phyloP scores from a whole-genome alignment of 306 rosid genomes.

The Bauhinia variegata region DNA sequence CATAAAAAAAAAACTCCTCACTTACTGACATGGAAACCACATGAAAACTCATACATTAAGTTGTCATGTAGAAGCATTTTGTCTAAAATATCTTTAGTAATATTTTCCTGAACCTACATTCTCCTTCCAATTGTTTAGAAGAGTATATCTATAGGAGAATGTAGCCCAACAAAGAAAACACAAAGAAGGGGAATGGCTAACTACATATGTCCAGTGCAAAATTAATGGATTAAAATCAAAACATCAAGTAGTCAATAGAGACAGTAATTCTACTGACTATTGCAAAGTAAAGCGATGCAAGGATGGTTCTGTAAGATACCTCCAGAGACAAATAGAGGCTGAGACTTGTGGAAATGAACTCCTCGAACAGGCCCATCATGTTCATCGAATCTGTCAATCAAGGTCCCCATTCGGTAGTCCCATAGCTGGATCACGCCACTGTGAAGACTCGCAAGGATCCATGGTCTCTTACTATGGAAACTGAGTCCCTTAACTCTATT shows the following conservation, averaged over 20 bases:
- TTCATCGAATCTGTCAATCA: conserved; percentile 90
- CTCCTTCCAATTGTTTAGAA: no score
- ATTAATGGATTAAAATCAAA: no score
- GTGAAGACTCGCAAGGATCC: conserved; percentile 99
- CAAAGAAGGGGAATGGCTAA: no score
- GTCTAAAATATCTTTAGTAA: no score
- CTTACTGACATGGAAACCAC: no score
- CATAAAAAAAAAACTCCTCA: no score
- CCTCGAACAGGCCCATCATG: conserved; percentile 98
- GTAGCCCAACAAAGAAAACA: no score
- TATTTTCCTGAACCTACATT: no score
- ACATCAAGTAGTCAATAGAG: background rate
- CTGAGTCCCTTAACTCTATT: conserved; percentile 97
- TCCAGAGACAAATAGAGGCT: conserved; percentile 96
- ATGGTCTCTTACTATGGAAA: conserved; percentile 92
- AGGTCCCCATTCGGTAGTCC: conserved; percentile 98
- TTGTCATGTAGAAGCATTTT: no score
- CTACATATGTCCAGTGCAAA: no score
- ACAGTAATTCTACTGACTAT: background rate
- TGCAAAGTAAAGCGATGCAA: background rate
- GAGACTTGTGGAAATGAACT: conserved; percentile 94
- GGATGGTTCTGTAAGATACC: conserved; percentile 47
- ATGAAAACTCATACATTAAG: no score
- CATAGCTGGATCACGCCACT: conserved; percentile 98
- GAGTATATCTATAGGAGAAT: no score